Conservation (phyloP, 2,329 filamentous ascomycete species). For the Colletotrichum graminicola region DNA sequence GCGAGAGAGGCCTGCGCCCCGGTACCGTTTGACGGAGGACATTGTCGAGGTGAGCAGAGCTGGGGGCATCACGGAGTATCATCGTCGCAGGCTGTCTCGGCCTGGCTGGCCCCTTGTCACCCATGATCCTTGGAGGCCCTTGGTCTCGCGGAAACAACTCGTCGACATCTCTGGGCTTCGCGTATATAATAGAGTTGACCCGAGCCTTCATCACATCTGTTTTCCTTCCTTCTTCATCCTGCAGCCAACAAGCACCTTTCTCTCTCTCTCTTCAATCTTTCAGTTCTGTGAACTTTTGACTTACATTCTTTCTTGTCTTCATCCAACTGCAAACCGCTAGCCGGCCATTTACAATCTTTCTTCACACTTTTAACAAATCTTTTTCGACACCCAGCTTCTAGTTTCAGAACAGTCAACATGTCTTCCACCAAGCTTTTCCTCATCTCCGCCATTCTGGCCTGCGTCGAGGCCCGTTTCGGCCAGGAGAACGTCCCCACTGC, state of each 20-base stretch:
- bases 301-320: conserved; percentile 46
- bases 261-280: conserved; percentile 46
- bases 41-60: background rate
- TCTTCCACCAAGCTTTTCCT: conserved; percentile 55
- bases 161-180: background rate
- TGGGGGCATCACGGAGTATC: conserved; percentile 21
- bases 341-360: conserved; percentile 42
- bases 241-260: conserved; percentile 45
- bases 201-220: conserved; percentile 18
- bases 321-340: conserved; percentile 43
- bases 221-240: conserved; percentile 41
- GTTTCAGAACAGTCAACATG: conserved; percentile 51
- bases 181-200: conserved; percentile 31
- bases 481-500: conserved; percentile 72
- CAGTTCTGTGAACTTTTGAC: conserved; percentile 56
- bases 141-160: conserved; percentile 26
- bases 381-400: conserved; percentile 12
- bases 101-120: conserved; percentile 1
- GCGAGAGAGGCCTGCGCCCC: background rate
- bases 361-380: background rate
- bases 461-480: conserved; percentile 69
- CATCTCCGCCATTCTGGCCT: conserved; percentile 57
- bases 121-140: background rate
- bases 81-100: conserved; percentile 36
- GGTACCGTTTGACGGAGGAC: background rate